Evolutionary conservation across 441 rosid species (phyloP).

Genomic region (Brassica hybrid): DNA sequence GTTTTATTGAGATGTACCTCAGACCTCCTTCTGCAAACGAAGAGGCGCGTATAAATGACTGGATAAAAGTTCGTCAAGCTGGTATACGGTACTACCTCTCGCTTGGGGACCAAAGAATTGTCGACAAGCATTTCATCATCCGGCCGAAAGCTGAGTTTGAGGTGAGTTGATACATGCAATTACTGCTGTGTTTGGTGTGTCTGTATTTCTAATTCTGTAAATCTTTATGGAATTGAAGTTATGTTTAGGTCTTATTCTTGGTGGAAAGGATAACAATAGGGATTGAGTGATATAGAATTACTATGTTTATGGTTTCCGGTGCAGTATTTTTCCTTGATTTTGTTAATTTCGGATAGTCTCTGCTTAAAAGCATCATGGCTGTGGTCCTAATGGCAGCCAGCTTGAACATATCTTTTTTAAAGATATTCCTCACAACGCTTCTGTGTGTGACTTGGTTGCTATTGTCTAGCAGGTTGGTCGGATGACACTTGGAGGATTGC

Average conservation of each 20-base stretch:
- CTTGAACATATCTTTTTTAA: slow-evolving; percentile 8
- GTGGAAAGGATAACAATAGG: slow-evolving; percentile 14
- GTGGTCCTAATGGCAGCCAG: slow-evolving; percentile 1
- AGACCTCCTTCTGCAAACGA: slow-evolving; percentile 97
- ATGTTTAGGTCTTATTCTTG: slow-evolving; percentile 8
- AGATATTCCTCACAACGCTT: slow-evolving; percentile 13
- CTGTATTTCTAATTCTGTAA: background rate
- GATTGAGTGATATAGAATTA: slow-evolving; percentile 13
- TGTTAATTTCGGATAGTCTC: background rate
- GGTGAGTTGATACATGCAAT: slow-evolving; percentile 57
- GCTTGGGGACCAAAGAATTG: slow-evolving; percentile 97
- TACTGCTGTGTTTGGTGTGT: slow-evolving; percentile 27
- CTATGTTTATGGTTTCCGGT: slow-evolving; percentile 9
- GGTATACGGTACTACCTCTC: slow-evolving; percentile 98
- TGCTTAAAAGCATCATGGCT: slow-evolving; percentile 24
- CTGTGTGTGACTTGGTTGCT: slow-evolving; percentile 27
- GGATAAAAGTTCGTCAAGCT: slow-evolving; percentile 99
- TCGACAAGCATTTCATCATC: slow-evolving; percentile 93
- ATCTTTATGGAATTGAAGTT: slow-evolving; percentile 5
- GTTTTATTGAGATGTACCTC: slow-evolving; percentile 99
- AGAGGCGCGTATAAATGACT: slow-evolving; percentile 93
- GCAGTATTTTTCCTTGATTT: slow-evolving; percentile 26
- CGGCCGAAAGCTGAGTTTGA: slow-evolving; percentile 99
- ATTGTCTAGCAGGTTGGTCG: slow-evolving; percentile 78
- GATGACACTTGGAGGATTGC: slow-evolving; percentile 97